Evolutionary conservation across 108 stramenopile species (phyloP), one percentile per base, ranked within the genome.

Genomic region (Heterococcus sp.): DNA sequence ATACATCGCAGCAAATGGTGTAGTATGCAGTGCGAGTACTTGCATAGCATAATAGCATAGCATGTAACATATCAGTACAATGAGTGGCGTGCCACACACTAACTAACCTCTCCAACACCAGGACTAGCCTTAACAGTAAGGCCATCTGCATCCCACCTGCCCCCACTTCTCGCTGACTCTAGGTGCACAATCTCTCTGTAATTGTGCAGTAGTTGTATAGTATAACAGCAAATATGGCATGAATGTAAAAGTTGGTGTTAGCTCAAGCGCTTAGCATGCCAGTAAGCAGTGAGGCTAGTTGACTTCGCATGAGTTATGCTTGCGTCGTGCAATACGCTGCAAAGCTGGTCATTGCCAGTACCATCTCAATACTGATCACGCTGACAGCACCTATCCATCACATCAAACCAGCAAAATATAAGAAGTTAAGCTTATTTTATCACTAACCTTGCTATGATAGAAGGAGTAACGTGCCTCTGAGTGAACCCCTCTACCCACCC

Each of bases 401-500:
- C 27, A 27, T 27, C 26, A 14, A 70, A 2, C 4, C 26, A 40
- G 31, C 35, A 26, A n/a, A n/a, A 70, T 1, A 32, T 27, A 31
- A 2, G 28, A 32, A 14, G 26, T 8, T 70, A 28, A 0, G 37
- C 73, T 37, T 46, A 77, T 71, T 71, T 76, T n/a, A n/a, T n/a
- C 46, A 21, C 46, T 8, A 8, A 58, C 46, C 46, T 58, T 21
- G 46, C 46, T 8, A 58, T 58, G 46, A 58, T 58, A 8, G 46
- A 8, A 8, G 46, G 46, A 8, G 46, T 58, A 21, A 58, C 46
- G 46, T 58, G 46, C 46, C 46, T 8, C 65, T 72, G 30, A 11
- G 70, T 71, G 65, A 84, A 84, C 1, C 69, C 39, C 5, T 69
- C 69, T 29, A 73, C 76, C 66, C 84, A 69, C 26, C 65, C 65